Evolutionary conservation across 2,329 filamentous ascomycete species (phyloP), one percentile per base, ranked within the genome.

Genomic region (Huntiella moniliformis): DNA sequence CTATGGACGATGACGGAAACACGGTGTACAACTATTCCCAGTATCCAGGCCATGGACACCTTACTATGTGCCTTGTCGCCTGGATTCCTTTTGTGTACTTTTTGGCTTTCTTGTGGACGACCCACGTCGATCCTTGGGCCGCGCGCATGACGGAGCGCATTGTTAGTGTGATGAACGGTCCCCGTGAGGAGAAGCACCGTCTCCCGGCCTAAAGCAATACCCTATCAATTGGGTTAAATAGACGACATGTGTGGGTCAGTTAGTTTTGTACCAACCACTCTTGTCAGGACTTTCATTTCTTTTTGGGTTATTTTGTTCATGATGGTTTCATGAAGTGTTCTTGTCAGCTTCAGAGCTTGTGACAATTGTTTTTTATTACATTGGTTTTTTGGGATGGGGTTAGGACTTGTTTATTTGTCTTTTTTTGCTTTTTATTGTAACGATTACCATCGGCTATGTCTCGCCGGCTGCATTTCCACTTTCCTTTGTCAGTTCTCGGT

Each of bases 121-220:
- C 58, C 4, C 66, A 69, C 40, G 64, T 75, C 13, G 71, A 75
- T 54, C 68, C 70, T 1, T 65, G 63, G 54, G 72, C 65, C 50
- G 64, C 61, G 10, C 57, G 56, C 18, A 49, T 64, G n/a, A 67
- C 67, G 1, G 62, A 67, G 53, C 60, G 49, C 33, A 37, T 58
- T n/a, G 57, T 56, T 5, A 43, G 47, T 11, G 28, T 18, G 5
- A 38, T 50, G 33, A 52, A 51, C 33, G 15, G 38, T 8, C 47
- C 47, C 13, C 42, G 39, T 5, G 47, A 49, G 10, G 43, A 49
- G 43, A 42, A 45, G 47, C 37, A 38, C 13, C 45, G 45, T 42
- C 39, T 46, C 11, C 45, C 45, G 28, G 45, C 45, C 6, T 46
- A 41, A 41, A 3, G 22, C 22, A 8, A 43, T 8, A 8, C 22